These are phyloP conservation scores for Helianthus annuus DNA, from an alignment of 129 eudicot genomes.

Conservation along the genomic window DNA sequence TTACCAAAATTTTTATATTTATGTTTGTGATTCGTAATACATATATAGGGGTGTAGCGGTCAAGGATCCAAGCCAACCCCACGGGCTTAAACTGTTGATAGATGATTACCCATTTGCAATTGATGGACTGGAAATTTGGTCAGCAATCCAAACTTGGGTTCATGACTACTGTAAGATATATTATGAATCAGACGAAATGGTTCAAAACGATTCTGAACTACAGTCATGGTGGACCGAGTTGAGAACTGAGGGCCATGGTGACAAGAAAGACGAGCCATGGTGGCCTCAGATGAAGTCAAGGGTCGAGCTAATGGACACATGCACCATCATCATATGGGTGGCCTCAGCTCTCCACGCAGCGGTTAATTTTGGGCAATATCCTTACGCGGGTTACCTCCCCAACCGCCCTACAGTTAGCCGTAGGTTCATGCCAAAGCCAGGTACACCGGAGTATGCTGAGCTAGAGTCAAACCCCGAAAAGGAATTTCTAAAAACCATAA, in stretches of 20 bases:
- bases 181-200: constrained; percentile 42
- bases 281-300: constrained; percentile 51
- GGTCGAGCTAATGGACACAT: constrained; percentile 34
- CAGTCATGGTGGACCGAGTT: constrained; percentile 56
- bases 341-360: constrained; percentile 69
- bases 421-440: constrained; percentile 54
- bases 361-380: constrained; percentile 41
- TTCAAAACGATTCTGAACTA: constrained; percentile 43
- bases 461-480: constrained; percentile 43
- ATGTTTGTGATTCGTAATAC: not conserved
- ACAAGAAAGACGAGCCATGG: constrained; percentile 59
- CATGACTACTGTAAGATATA: constrained; percentile 46
- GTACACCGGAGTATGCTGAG: constrained; percentile 39
- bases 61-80: constrained; percentile 39
- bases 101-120: constrained; percentile 60
- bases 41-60: constrained; percentile 47
- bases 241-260: constrained; percentile 52
- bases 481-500: constrained; percentile 52
- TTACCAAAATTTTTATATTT: not conserved
- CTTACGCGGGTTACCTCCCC: constrained; percentile 60
- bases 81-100: constrained; percentile 43
- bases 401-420: constrained; percentile 65
- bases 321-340: constrained; percentile 62
- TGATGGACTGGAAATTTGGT: constrained; percentile 62
- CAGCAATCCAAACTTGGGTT: constrained; percentile 52